Evolutionary conservation across 345 rosid genomes (phyloP), one percentile per base, ranked within the genome.

Genomic region (Populus alba): DNA sequence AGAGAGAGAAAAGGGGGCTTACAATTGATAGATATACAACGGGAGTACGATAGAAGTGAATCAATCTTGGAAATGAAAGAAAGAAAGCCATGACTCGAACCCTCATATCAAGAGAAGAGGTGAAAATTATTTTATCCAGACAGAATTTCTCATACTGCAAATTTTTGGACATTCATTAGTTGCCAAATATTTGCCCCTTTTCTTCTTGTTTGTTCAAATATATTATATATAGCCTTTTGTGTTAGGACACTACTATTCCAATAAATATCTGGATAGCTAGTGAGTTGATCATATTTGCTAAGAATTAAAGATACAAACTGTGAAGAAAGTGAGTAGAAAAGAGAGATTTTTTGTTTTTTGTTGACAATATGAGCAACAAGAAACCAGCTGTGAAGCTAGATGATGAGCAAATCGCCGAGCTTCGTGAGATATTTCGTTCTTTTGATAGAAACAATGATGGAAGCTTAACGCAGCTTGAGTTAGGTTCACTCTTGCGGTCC

Each of bases 381-480:
- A 31, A 70, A 43, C 72, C 72, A 5, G 33, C 45, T 37, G 86
- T 70, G 83, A 84, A 90, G 85, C 85, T 91, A 68, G 92, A 91
- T 75, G 97, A 92, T 5, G 96, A 87, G 22, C 98, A 95, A 77
- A 87, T 94, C 70, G 80, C 90, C 5, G 97, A 95, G 74, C 88
- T 95, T 17, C 92, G 91, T 4, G 92, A 93, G 72, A 91, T 92
- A 62, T 95, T 95, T 82, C 88, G 97, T 15, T 88, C 97, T 7
- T 95, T 95, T 43, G 98, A 95, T 71, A 83, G 91, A 77, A 91
- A 94, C 90, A 88, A 87, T 39, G 97, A 94, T 75, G 99, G 98
- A 0, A 91, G 98, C 81, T 81, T 95, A 57, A 95, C 99, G 0
- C 95, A 94, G 75, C 90, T 92, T 23, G 97, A 95, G 87, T 86